Percentiles rank a stretch among this genome's conserved stretches.
phyloP scores from a whole-genome alignment of 257 asterid genomes.

The Solanum medicagineum region DNA sequence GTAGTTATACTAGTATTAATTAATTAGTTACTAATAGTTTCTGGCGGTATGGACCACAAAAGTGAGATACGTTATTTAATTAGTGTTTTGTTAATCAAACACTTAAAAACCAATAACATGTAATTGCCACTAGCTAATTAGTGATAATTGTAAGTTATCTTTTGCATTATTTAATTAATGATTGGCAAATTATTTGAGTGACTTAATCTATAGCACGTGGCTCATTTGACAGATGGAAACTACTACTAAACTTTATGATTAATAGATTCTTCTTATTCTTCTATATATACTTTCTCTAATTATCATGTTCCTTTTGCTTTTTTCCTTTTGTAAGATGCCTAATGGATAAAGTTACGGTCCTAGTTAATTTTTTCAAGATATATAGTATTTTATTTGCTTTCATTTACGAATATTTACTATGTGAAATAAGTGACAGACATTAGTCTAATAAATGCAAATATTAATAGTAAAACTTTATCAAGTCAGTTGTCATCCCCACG shows the following conservation, averaged over 20 bases:
- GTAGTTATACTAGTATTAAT: not conserved
- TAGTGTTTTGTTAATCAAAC: not conserved
- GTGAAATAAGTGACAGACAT: not conserved
- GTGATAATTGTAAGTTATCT: not conserved
- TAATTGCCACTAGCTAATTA: not conserved
- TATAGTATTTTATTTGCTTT: not conserved
- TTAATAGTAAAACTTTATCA: too few species aligned
- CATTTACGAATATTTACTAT: not conserved
- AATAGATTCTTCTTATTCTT: not conserved
- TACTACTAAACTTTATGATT: not conserved
- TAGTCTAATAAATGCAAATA: not conserved
- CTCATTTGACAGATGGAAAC: not conserved
- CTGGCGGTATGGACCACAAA: not conserved
- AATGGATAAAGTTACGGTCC: not conserved
- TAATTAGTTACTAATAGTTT: not conserved
- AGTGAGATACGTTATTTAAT: not conserved
- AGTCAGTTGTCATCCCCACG: not conserved
- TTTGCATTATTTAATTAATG: slow-evolving; percentile 2
- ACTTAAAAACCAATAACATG: not conserved
- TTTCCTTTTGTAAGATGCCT: not conserved
- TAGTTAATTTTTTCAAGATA: not conserved
- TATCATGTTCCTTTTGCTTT: not conserved
- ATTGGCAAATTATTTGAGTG: slow-evolving; percentile 1
- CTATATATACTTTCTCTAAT: not conserved
- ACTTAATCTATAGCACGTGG: not conserved